Evolutionary conservation across 208 protist species (phyloP).

Genomic region (Crithidia expoeki): DNA sequence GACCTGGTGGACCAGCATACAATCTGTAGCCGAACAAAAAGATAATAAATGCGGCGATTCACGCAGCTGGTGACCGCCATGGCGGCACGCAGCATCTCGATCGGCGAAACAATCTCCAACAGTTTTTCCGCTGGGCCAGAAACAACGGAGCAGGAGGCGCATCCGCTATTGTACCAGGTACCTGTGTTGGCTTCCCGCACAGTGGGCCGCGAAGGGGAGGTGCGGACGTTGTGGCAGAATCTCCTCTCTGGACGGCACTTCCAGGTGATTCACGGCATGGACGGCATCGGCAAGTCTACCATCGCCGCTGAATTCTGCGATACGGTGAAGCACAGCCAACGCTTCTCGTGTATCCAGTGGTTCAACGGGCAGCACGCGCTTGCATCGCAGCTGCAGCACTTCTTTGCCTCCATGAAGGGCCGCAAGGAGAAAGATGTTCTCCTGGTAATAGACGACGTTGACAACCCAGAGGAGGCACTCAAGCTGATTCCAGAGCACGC

Average conservation of each 20-base stretch:
- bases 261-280: conserved; percentile 75
- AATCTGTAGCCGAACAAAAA: too few species aligned
- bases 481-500: conserved; percentile 54
- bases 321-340: conserved; percentile 58
- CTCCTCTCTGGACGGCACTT: conserved; percentile 63
- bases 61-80: conserved; percentile 5
- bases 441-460: conserved; percentile 80
- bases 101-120: conserved; percentile 25
- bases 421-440: conserved; percentile 82
- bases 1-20: too few species aligned
- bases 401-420: conserved; percentile 77
- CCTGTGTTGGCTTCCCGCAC: conserved; percentile 54
- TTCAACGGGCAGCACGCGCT: conserved; percentile 55
- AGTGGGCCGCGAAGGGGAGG: conserved; percentile 66
- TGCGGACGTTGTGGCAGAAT: conserved; percentile 84
- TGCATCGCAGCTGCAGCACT: conserved; percentile 49
- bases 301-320: conserved; percentile 88
- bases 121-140: conserved; percentile 20
- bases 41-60: conserved; percentile 27
- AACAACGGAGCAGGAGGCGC: conserved; percentile 23
- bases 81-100: conserved; percentile 1
- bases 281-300: conserved; percentile 88
- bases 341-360: conserved; percentile 91
- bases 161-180: conserved; percentile 78
- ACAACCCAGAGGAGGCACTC: conserved; percentile 33